Evolutionary conservation across 2,329 filamentous ascomycete species (phyloP).

Genomic region (Penicillium sp.): DNA sequence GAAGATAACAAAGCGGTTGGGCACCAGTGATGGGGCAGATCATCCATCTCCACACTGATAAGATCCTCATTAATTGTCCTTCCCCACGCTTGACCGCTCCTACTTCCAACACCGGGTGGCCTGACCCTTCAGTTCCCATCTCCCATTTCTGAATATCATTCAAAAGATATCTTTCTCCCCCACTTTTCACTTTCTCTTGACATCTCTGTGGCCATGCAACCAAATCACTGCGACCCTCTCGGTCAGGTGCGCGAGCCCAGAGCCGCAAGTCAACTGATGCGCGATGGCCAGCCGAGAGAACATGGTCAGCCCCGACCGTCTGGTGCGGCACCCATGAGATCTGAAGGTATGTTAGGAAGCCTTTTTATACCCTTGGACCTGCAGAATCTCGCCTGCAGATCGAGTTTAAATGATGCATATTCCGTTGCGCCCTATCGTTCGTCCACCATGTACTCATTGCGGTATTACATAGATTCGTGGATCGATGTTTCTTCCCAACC

Average conservation of each 20-base stretch:
- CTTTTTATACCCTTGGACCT: constrained; percentile 14
- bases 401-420: constrained; percentile 2
- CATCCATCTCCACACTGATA: constrained; percentile 24
- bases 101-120: constrained; percentile 18
- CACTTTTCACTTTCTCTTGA: not conserved
- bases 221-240: constrained; percentile 40
- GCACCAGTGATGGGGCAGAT: constrained; percentile 21
- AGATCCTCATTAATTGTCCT: constrained; percentile 18
- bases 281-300: constrained; percentile 35
- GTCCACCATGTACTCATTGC: constrained; percentile 45
- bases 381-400: constrained; percentile 13
- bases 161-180: not conserved
- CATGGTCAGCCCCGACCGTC: constrained; percentile 37
- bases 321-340: constrained; percentile 39
- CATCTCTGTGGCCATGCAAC: constrained; percentile 35
- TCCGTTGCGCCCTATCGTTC: not conserved
- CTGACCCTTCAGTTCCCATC: constrained; percentile 13
- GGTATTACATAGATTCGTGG: constrained; percentile 77
- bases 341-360: constrained; percentile 42
- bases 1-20: constrained; percentile 11
- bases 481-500: constrained; percentile 90
- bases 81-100: constrained; percentile 29
- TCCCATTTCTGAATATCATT: constrained; percentile 2
- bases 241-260: constrained; percentile 37
- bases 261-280: constrained; percentile 34